Conservation (phyloP, 257 asterid species). For the Fraxinus cuspidata region DNA sequence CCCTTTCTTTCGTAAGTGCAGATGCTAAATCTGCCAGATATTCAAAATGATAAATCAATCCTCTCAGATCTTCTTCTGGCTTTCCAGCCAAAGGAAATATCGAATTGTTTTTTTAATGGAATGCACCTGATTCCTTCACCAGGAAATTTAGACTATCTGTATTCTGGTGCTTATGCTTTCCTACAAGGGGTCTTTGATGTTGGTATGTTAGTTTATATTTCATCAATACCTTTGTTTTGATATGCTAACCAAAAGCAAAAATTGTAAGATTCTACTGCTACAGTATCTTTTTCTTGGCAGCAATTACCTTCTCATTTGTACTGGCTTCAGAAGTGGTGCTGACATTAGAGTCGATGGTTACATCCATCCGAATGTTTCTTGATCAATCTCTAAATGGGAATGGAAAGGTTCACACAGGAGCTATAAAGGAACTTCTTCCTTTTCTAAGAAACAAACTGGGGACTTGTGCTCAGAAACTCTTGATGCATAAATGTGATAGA, state of each 20-base stretch:
- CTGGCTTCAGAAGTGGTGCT: slow-evolving; percentile 77
- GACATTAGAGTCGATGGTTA: slow-evolving; percentile 52
- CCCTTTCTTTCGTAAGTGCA: slow-evolving; percentile 33
- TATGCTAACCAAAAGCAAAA: slow-evolving; percentile 9
- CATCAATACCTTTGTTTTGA: slow-evolving; percentile 9
- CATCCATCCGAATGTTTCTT: slow-evolving; percentile 56
- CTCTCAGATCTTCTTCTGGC: slow-evolving; percentile 67
- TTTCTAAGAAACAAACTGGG: slow-evolving; percentile 64
- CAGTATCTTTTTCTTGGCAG: slow-evolving; percentile 48
- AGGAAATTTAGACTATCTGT: slow-evolving; percentile 64
- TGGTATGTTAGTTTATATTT: slow-evolving; percentile 47
- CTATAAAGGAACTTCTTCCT: slow-evolving; percentile 53
- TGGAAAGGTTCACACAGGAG: slow-evolving; percentile 39
- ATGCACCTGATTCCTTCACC: slow-evolving; percentile 57
- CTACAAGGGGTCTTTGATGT: slow-evolving; percentile 57
- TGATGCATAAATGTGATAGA: slow-evolving; percentile 62
- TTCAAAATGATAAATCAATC: slow-evolving; percentile 51
- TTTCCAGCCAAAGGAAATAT: slow-evolving; percentile 59
- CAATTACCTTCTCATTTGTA: slow-evolving; percentile 59
- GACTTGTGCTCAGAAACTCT: slow-evolving; percentile 56
- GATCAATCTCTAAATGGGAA: slow-evolving; percentile 40
- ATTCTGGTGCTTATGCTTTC: slow-evolving; percentile 62
- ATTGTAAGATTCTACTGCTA: slow-evolving; percentile 22
- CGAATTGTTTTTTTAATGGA: slow-evolving; percentile 55
- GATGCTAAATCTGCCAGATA: slow-evolving; percentile 64